Base-by-base conservation (phyloP, 345 rosid genomes). In the Mercurialis annua region DNA sequence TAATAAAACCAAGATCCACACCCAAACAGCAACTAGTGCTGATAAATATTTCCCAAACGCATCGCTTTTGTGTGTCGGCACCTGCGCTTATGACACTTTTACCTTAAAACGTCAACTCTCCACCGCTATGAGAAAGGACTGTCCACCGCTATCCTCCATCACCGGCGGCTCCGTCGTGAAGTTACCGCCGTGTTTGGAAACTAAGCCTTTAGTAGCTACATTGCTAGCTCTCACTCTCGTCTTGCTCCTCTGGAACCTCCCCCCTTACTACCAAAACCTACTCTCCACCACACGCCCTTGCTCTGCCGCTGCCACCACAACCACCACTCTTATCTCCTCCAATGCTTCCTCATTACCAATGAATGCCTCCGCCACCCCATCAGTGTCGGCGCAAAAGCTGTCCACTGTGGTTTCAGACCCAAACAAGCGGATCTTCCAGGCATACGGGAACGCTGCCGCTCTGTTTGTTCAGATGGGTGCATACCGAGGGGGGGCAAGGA, bases 401-500 rank as follows among this genome's bases (percentile, higher is more conserved):
- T 76, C 68, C 64, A 58, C 84, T 0, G 59, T 71, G 12, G 57
- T 43, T 24, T 47, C 77, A 27, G 92, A 87, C 72, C 85, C 86
- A 2, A 86, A 84, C 80, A 89, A 87, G 64, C 88, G 94, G 36
- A 52, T 79, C 46, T 89, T 92, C 77, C 76, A 77, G 44, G 54
- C 98, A n/a, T 83, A 83, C 64, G 96, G 94, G 20, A 84, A 75
- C 80, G 94, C 92, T n/a, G 96, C 94, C 16, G 89, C 92, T 55
- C 86, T 85, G 7, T 92, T 92, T 64, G 92, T 92, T 58, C 81
- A 67, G 23, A 92, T 92, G 92, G 96, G 98, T n/a, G 86, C 89
- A 5, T 92, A 92, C 85, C 84, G 94, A 20, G 98, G 96, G 17
- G 96, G 94, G 6, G 82, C 85, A 0, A 56, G 67, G 16, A 89